phyloP scores from a whole-genome alignment of 2,329 filamentous ascomycete species.

The Mycosphaerella arachidis region DNA sequence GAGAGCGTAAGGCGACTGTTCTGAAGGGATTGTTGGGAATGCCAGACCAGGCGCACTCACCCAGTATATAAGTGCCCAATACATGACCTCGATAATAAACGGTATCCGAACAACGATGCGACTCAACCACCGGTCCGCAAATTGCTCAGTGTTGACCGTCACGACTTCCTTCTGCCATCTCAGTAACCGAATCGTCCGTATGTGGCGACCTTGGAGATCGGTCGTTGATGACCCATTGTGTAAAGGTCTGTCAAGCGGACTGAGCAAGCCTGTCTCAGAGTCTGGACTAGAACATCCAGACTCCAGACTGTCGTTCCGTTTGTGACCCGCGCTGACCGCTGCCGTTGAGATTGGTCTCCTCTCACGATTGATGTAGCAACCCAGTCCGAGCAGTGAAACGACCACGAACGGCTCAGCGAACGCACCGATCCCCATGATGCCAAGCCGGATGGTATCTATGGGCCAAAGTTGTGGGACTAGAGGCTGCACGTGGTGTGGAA shows the following conservation, averaged over 20 bases:
- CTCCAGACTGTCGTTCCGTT: slow-evolving; percentile 32
- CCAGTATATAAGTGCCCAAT: slow-evolving; percentile 61
- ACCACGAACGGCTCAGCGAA: slow-evolving; percentile 60
- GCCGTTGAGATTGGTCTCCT: slow-evolving; percentile 14
- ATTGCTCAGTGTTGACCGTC: slow-evolving; percentile 59
- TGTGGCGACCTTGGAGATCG: neutral
- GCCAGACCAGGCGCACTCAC: neutral
- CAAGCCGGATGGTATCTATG: neutral
- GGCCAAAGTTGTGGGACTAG: too few relatives aligned
- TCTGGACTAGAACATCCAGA: slow-evolving; percentile 38
- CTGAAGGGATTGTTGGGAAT: too few relatives aligned
- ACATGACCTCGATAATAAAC: slow-evolving; percentile 71
- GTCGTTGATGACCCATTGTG: neutral
- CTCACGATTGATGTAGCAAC: slow-evolving; percentile 36
- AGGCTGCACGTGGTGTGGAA: too few relatives aligned
- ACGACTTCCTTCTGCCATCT: slow-evolving; percentile 46
- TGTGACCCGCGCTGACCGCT: neutral
- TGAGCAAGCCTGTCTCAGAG: slow-evolving; percentile 35
- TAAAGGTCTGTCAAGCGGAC: slow-evolving; percentile 9
- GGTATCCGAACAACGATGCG: slow-evolving; percentile 63
- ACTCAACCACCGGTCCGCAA: slow-evolving; percentile 57
- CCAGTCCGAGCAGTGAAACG: slow-evolving; percentile 50
- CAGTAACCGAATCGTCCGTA: slow-evolving; percentile 46
- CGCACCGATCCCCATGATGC: slow-evolving; percentile 52
- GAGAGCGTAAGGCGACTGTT: neutral